Conservation (phyloP, 495 filamentous ascomycete species). For the Penicillium salamii region DNA sequence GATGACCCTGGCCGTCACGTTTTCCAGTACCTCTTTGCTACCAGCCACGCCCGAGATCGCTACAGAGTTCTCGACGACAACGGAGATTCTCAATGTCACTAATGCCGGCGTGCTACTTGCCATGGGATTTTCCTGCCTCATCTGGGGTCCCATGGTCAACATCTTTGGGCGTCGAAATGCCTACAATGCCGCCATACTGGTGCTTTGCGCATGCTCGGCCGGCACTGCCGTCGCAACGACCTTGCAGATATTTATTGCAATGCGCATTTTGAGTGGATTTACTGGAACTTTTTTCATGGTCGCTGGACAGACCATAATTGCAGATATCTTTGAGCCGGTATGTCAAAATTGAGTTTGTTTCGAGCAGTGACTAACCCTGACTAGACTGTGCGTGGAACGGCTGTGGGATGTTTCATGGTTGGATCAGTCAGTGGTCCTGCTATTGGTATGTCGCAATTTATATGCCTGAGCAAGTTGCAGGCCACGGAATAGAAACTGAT, state of each 20-base stretch:
- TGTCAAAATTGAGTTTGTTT: slow-evolving; percentile 4
- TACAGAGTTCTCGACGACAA: slow-evolving; percentile 33
- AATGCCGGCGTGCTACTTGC: slow-evolving; percentile 54
- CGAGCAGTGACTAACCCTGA: slow-evolving; percentile 3
- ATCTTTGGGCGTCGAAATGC: slow-evolving; percentile 33
- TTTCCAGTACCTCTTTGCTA: slow-evolving; percentile 41
- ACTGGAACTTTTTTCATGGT: slow-evolving; percentile 49
- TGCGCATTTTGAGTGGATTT: slow-evolving; percentile 39
- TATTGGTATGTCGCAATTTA: slow-evolving; percentile 40
- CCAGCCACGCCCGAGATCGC: slow-evolving; percentile 44
- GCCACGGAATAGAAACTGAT: not conserved
- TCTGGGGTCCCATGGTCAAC: slow-evolving; percentile 50
- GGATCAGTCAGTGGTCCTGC: slow-evolving; percentile 56
- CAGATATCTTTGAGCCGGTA: slow-evolving; percentile 48
- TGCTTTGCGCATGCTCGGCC: slow-evolving; percentile 35
- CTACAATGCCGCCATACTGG: slow-evolving; percentile 37
- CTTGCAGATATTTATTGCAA: slow-evolving; percentile 40
- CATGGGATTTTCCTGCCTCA: slow-evolving; percentile 54
- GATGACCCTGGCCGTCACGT: slow-evolving; percentile 44
- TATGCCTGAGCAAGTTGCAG: too few species aligned
- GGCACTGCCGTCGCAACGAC: slow-evolving; percentile 32
- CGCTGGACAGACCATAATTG: slow-evolving; percentile 44
- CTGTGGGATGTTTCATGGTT: slow-evolving; percentile 52
- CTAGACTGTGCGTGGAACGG: slow-evolving; percentile 54
- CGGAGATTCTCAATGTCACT: slow-evolving; percentile 39